These are phyloP conservation scores for Durotheca rogersii DNA, from an alignment of 495 filamentous ascomycete genomes.

Conservation along the genomic window DNA sequence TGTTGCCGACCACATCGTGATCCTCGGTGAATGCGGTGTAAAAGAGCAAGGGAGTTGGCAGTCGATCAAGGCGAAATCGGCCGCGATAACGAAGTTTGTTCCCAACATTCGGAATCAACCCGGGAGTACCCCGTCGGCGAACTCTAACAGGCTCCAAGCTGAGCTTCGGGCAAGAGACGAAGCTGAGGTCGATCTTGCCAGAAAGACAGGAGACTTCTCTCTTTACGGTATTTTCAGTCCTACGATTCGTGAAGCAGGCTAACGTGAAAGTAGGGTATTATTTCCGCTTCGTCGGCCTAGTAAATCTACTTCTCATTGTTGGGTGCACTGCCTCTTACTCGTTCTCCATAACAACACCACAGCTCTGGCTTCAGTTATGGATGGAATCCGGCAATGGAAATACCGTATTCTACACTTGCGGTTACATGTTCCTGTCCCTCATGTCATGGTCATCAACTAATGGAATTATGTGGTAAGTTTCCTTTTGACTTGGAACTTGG, in stretches of 20 bases:
- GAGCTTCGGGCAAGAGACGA: too few species aligned
- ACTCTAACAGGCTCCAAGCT: too few species aligned
- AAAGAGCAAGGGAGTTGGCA: too few species aligned
- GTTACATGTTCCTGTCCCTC: slow-evolving; percentile 33
- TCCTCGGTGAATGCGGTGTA: slow-evolving; percentile 45
- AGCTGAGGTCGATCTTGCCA: too few species aligned
- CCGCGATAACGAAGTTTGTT: too few species aligned
- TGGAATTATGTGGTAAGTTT: slow-evolving; percentile 30
- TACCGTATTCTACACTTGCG: slow-evolving; percentile 30
- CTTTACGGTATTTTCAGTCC: too few species aligned
- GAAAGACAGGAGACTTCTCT: too few species aligned
- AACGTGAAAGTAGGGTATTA: slow-evolving; percentile 51
- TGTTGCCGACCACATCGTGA: slow-evolving; percentile 52
- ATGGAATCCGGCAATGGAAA: slow-evolving; percentile 25
- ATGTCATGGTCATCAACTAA: slow-evolving; percentile 37
- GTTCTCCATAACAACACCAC: slow-evolving; percentile 42
- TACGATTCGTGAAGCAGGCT: too few species aligned
- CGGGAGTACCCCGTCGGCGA: too few species aligned
- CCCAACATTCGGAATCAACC: too few species aligned
- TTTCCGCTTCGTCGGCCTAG: slow-evolving; percentile 50
- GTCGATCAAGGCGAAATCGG: too few species aligned
- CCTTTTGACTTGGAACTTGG: neutral
- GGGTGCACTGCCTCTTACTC: slow-evolving; percentile 31
- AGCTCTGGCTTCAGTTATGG: slow-evolving; percentile 46
- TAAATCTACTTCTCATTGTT: slow-evolving; percentile 46